Evolutionary conservation across 2,329 filamentous ascomycete genomes (phyloP), one percentile per base, ranked within the genome.

Genomic region (Talaromyces albobiverticillius): DNA sequence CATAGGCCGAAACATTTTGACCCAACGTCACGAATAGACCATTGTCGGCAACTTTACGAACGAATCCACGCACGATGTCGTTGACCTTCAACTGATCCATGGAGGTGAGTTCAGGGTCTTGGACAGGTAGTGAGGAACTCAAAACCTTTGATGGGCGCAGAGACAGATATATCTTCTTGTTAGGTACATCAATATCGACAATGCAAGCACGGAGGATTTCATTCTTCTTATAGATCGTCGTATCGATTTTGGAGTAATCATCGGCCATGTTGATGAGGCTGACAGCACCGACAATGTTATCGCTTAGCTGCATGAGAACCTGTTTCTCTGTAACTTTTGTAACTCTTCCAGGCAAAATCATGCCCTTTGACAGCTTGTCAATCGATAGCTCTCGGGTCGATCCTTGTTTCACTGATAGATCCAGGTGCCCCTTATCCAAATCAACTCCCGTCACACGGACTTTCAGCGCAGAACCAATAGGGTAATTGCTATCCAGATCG

Each of bases 171-270:
- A 96, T 75, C 64, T 84, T 87, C 79, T 96, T 96, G 76, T 95
- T 96, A 53, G 84, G 82, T 51, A 80, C 76, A 68, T 99, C 92
- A 18, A 96, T 77, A 36, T 87, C 83, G 38, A 93, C 80, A 42
- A 97, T 82, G 48, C 89, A 93, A n/a, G 95, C 90, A 50, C 91
- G 87, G 43, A 96, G 80, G 49, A 96, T 84, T 59, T 95, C 90
- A 63, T 95, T 90, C 76, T 92, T 93, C 61, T 82, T 86, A 73
- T 88, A 88, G 36, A 84, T 82, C 2, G 85, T 79, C 0, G 89
- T 87, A 66, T 90, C 88, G 48, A 88, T 88, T 64, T 92, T 83
- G 48, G 86, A 84, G 69, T 89, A 99, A 72, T 96, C 86, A 69
- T 99, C 94, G 11, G 82, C 82, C 64, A 97, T 79, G 62, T 99